phyloP scores from a whole-genome alignment of 441 rosid species.

The Populus hybrid region DNA sequence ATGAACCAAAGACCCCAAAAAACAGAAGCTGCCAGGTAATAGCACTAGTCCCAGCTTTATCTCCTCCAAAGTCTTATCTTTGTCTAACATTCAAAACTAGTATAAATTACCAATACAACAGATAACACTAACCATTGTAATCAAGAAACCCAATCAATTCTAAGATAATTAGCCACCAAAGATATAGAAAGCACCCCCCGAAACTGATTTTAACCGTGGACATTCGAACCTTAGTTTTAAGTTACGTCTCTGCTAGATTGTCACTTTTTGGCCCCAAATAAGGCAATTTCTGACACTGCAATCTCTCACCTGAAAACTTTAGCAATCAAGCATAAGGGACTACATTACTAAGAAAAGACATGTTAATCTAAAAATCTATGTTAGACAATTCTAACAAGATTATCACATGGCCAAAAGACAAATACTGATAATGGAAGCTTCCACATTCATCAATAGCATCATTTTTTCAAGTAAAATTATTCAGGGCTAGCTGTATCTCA shows the following conservation, averaged over 20 bases:
- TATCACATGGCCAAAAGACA: neutral
- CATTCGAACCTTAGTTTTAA: slow-evolving; percentile 48
- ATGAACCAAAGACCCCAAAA: neutral
- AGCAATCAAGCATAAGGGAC: slow-evolving; percentile 4
- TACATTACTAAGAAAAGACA: neutral
- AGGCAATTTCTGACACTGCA: slow-evolving; percentile 66
- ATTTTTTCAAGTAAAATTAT: neutral
- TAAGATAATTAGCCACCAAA: neutral
- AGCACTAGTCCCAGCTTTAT: too few relatives aligned
- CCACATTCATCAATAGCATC: neutral
- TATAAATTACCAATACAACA: neutral
- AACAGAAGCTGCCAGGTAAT: neutral
- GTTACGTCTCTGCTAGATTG: slow-evolving; percentile 67
- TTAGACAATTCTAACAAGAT: neutral
- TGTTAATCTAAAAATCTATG: neutral
- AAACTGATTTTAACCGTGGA: slow-evolving; percentile 41
- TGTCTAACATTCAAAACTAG: too few relatives aligned
- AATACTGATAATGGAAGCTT: neutral
- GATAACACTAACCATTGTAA: neutral
- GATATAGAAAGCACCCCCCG: neutral
- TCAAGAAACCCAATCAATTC: neutral
- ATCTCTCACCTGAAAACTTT: slow-evolving; percentile 48
- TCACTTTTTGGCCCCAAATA: slow-evolving; percentile 95
- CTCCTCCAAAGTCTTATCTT: too few relatives aligned
- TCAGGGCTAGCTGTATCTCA: slow-evolving; percentile 1